Evolutionary conservation across 2,329 filamentous ascomycete genomes (phyloP).

Genomic region (Pseudogymnoascus sp.): DNA sequence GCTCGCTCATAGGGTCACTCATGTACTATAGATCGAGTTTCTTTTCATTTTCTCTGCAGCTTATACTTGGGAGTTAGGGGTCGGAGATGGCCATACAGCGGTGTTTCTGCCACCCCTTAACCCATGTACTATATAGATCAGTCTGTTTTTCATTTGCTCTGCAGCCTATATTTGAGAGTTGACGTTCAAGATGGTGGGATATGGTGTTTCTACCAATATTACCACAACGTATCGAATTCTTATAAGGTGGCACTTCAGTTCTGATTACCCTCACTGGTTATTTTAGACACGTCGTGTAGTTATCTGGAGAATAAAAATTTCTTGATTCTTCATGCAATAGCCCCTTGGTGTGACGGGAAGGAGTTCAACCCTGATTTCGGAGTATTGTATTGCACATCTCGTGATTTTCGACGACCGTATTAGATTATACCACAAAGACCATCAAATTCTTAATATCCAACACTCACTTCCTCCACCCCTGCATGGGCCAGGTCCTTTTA

Average conservation of each 20-base stretch:
- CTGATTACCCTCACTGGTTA: neutral
- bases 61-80: neutral
- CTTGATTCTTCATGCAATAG: neutral
- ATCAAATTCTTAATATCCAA: neutral
- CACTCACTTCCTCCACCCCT: neutral
- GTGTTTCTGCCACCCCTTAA: neutral
- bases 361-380: neutral
- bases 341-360: neutral
- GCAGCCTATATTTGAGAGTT: neutral
- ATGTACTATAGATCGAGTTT: neutral
- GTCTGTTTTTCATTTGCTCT: neutral
- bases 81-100: neutral
- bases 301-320: neutral
- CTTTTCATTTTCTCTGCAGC: neutral
- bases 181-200: neutral
- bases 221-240: neutral
- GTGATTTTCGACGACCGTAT: conserved; percentile 2
- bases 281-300: neutral
- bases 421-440: neutral
- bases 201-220: neutral
- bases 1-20: neutral
- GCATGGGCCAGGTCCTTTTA: neutral
- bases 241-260: neutral
- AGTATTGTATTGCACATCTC: neutral
- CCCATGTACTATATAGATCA: neutral